Evolutionary conservation across 129 eudicot genomes (phyloP).

Genomic region (Centrapalus pauciflorus): DNA sequence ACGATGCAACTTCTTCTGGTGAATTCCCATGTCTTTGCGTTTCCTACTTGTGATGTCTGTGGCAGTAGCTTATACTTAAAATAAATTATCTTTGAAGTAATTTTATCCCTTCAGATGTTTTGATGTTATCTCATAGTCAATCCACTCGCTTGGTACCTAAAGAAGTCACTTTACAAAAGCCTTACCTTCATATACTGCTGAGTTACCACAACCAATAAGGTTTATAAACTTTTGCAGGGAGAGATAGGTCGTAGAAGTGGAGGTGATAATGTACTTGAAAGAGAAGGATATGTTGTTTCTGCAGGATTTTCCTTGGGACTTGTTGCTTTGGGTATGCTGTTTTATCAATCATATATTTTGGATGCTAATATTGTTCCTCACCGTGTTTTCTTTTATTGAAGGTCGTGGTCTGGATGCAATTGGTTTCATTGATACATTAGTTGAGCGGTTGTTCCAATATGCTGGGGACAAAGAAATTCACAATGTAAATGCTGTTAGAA

Average conservation of each 20-base stretch:
- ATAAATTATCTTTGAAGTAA: not conserved
- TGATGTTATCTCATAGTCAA: not conserved
- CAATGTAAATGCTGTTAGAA: constrained; percentile 45
- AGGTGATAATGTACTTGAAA: constrained; percentile 97
- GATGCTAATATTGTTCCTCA: constrained; percentile 25
- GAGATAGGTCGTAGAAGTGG: constrained; percentile 99
- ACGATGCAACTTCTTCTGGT: constrained; percentile 93
- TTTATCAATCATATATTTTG: not conserved
- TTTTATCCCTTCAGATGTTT: not conserved
- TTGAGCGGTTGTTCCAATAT: constrained; percentile 76
- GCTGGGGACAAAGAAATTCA: constrained; percentile 65
- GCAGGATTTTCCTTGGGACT: constrained; percentile 95
- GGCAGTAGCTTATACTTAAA: constrained; percentile 1
- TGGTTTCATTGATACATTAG: constrained; percentile 67
- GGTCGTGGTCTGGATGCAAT: constrained; percentile 82
- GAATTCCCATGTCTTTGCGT: constrained; percentile 7
- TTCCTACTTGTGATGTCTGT: constrained; percentile 9
- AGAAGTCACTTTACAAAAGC: not conserved
- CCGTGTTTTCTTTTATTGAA: constrained; percentile 24
- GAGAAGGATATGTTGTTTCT: constrained; percentile 97
- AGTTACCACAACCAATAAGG: not conserved
- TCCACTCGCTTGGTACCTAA: not conserved
- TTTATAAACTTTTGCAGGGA: constrained; percentile 44
- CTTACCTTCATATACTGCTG: not conserved
- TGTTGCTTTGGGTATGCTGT: constrained; percentile 81